These are phyloP conservation scores for Meira nashicola DNA, from an alignment of 1,284 basidiomycete species.

Conservation along the genomic window DNA sequence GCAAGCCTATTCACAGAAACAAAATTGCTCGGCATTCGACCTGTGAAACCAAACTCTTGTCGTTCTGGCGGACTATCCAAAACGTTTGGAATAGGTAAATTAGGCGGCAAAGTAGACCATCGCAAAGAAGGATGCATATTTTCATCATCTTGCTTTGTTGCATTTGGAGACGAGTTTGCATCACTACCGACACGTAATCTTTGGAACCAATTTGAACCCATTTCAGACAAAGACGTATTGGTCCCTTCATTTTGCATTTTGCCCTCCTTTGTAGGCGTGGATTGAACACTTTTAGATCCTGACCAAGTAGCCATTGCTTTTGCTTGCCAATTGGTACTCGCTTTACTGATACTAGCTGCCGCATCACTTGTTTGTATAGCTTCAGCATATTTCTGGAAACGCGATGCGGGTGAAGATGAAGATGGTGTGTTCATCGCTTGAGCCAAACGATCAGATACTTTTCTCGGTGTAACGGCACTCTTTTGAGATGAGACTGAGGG, in stretches of 20 bases:
- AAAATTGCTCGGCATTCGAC: constrained; percentile 23
- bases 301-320: constrained; percentile 39
- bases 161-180: constrained; percentile 20
- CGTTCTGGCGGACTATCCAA: constrained; percentile 32
- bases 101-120: constrained; percentile 36
- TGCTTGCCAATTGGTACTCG: constrained; percentile 45
- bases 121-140: constrained; percentile 18
- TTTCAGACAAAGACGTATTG: not conserved
- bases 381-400: constrained; percentile 17
- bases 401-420: constrained; percentile 6
- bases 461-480: constrained; percentile 1
- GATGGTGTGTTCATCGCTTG: constrained; percentile 10
- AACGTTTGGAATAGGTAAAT: constrained; percentile 43
- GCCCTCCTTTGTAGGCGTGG: not conserved
- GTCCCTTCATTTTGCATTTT: constrained; percentile 18
- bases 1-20: constrained; percentile 9
- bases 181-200: not conserved
- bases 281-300: not conserved
- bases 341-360: constrained; percentile 46
- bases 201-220: no score
- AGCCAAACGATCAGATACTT: not conserved
- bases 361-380: constrained; percentile 47
- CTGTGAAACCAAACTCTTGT: constrained; percentile 28
- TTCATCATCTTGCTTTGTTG: not conserved
- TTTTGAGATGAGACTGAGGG: not conserved